Conservation (phyloP, 208 protist species). For the Wallacemonas collosoma region DNA sequence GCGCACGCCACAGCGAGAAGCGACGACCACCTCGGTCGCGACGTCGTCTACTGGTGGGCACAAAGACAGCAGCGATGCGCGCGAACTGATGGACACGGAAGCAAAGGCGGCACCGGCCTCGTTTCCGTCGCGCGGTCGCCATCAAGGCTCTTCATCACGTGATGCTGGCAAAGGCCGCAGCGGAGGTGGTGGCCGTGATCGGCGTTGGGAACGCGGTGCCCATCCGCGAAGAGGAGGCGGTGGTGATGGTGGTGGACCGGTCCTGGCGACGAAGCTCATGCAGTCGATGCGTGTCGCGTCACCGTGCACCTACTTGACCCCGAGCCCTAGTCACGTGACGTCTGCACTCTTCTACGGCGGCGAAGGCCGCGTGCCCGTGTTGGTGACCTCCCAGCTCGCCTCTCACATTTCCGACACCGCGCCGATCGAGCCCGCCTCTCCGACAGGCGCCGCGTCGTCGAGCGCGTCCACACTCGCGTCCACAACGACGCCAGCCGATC, state of each 20-base stretch:
- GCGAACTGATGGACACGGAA: too few relatives aligned
- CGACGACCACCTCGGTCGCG: too few relatives aligned
- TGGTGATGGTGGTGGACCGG: background rate
- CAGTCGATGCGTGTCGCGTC: constrained; percentile 10
- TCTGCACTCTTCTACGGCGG: constrained; percentile 17
- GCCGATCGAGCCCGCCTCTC: background rate
- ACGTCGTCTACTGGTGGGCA: too few relatives aligned
- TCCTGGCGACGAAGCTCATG: background rate
- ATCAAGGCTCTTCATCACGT: too few relatives aligned
- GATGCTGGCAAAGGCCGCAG: too few relatives aligned
- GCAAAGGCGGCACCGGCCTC: too few relatives aligned
- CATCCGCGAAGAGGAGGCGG: background rate
- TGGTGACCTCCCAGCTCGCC: background rate
- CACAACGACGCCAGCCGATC: constrained; percentile 4
- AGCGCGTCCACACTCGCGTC: background rate
- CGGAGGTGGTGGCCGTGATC: too few relatives aligned
- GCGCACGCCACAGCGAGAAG: too few relatives aligned
- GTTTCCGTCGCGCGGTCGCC: too few relatives aligned
- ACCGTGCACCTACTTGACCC: constrained; percentile 17
- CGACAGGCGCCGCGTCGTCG: background rate
- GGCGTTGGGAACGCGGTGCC: too few relatives aligned
- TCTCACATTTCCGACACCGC: background rate
- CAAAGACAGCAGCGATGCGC: too few relatives aligned
- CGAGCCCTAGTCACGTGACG: constrained; percentile 7
- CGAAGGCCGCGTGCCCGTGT: background rate